A percentile compares a stretch with the other conserved stretches of the same genome.
Evolutionary conservation across 192 early-diverging fungal genomes (phyloP).

Genomic region (Coemansia sp.): DNA sequence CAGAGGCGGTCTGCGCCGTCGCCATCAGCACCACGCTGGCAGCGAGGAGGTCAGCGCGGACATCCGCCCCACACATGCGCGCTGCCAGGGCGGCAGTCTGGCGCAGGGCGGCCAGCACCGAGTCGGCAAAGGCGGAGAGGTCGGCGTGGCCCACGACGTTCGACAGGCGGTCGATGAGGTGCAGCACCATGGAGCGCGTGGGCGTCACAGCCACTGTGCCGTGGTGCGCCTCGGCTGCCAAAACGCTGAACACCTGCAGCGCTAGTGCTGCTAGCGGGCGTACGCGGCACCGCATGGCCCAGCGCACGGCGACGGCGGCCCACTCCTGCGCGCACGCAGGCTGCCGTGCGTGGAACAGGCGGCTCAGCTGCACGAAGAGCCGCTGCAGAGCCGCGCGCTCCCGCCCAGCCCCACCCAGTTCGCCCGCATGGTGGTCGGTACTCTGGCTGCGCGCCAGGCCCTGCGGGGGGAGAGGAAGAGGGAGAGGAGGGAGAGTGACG

Average conservation of each 20-base stretch:
- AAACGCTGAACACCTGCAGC: slow-evolving; percentile 31
- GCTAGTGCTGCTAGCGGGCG: slow-evolving; percentile 28
- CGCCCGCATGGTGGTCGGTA: slow-evolving; percentile 6
- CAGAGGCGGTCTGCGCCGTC: slow-evolving; percentile 18
- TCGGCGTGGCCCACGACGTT: slow-evolving; percentile 45
- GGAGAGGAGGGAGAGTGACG: too few species aligned
- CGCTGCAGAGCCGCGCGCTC: slow-evolving; percentile 32
- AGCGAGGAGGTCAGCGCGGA: slow-evolving; percentile 27
- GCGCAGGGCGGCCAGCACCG: slow-evolving; percentile 32
- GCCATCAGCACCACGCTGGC: slow-evolving; percentile 36
- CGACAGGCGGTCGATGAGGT: slow-evolving; percentile 42
- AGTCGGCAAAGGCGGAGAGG: slow-evolving; percentile 31
- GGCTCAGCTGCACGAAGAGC: slow-evolving; percentile 35
- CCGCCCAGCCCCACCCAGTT: neutral
- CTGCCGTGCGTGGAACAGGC: slow-evolving; percentile 28
- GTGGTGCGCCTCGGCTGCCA: slow-evolving; percentile 38
- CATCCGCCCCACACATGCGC: slow-evolving; percentile 27
- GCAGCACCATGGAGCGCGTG: slow-evolving; percentile 41
- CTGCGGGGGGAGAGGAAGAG: too few species aligned
- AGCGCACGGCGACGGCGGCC: slow-evolving; percentile 40
- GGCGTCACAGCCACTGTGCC: slow-evolving; percentile 41
- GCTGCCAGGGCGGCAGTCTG: slow-evolving; percentile 37
- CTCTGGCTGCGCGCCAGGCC: slow-evolving; percentile 23
- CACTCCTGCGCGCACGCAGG: slow-evolving; percentile 36
- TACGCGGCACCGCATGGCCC: slow-evolving; percentile 49